Percentiles rank a stretch among this genome's conserved stretches.
These are phyloP conservation scores for Straminergon stramineum DNA, from an alignment of 225 moss, liverwort and hornwort species.

Conservation along the genomic window DNA sequence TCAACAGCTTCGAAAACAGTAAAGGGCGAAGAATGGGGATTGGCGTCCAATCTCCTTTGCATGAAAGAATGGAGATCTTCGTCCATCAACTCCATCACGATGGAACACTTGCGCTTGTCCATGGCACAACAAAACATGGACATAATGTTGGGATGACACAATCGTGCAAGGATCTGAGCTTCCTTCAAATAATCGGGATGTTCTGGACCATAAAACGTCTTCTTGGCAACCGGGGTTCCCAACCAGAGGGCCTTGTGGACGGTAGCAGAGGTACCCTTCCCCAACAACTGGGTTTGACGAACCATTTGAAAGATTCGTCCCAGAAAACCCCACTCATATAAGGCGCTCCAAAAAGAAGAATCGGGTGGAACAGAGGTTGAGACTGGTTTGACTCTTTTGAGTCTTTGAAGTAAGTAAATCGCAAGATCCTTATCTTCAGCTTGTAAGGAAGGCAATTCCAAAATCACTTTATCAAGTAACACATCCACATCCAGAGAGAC, in stretches of 20 bases:
- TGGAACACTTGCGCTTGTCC: not conserved
- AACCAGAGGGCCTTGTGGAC: not conserved
- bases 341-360: not conserved
- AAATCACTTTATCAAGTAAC: not conserved
- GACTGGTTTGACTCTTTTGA: not conserved
- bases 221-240: not conserved
- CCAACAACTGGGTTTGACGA: not conserved
- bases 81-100: conserved; percentile 3
- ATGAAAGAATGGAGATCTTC: not conserved
- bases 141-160: not conserved
- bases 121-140: not conserved
- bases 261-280: not conserved
- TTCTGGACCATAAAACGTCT: not conserved
- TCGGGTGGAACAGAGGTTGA: not conserved
- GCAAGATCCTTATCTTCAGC: not conserved
- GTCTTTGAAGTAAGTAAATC: not conserved
- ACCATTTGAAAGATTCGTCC: not conserved
- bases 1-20: not conserved
- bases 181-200: not conserved
- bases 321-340: not conserved
- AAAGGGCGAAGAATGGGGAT: not conserved
- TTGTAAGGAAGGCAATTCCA: not conserved
- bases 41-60: not conserved
- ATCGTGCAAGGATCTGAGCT: not conserved
- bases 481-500: not conserved